These are phyloP conservation scores for Craspedostauros australis DNA, from an alignment of 108 stramenopile genomes.

Conservation along the genomic window DNA sequence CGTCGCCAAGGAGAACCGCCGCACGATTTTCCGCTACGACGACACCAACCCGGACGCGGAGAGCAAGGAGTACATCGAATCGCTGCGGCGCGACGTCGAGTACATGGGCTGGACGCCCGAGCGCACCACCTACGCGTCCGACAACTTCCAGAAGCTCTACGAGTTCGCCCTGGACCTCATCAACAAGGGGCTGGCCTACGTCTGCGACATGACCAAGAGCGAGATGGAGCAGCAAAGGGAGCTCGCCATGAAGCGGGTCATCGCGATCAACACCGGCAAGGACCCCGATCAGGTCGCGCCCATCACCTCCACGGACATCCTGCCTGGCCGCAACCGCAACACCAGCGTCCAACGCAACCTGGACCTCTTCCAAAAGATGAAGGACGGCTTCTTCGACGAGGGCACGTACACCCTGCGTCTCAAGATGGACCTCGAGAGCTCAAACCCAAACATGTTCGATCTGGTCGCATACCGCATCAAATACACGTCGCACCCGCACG, in stretches of 20 bases:
- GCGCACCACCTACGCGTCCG: slow-evolving; percentile 88
- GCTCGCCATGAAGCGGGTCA: slow-evolving; percentile 74
- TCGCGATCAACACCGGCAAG: slow-evolving; percentile 42
- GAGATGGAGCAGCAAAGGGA: slow-evolving; percentile 93
- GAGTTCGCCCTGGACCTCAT: slow-evolving; percentile 89
- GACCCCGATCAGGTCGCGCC: slow-evolving; percentile 75
- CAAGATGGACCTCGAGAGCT: slow-evolving; percentile 94
- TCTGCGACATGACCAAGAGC: slow-evolving; percentile 94
- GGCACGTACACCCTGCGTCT: slow-evolving; percentile 90
- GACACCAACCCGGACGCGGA: slow-evolving; percentile 99
- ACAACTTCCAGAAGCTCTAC: slow-evolving; percentile 89
- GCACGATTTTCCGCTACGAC: slow-evolving; percentile 94
- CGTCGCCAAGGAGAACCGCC: slow-evolving; percentile 74
- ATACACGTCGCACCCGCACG: slow-evolving; percentile 92
- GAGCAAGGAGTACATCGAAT: slow-evolving; percentile 93
- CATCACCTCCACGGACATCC: slow-evolving; percentile 54
- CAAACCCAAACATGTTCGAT: slow-evolving; percentile 97
- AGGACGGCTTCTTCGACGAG: slow-evolving; percentile 84
- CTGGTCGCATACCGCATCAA: slow-evolving; percentile 95
- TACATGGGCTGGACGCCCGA: slow-evolving; percentile 97
- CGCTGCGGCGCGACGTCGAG: slow-evolving; percentile 56
- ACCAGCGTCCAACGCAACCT: slow-evolving; percentile 86
- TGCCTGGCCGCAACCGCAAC: slow-evolving; percentile 88
- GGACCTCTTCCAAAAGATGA: slow-evolving; percentile 91
- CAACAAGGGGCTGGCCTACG: slow-evolving; percentile 89